Conservation (phyloP, 257 asterid genomes). For the Solanum chiquidenum region DNA sequence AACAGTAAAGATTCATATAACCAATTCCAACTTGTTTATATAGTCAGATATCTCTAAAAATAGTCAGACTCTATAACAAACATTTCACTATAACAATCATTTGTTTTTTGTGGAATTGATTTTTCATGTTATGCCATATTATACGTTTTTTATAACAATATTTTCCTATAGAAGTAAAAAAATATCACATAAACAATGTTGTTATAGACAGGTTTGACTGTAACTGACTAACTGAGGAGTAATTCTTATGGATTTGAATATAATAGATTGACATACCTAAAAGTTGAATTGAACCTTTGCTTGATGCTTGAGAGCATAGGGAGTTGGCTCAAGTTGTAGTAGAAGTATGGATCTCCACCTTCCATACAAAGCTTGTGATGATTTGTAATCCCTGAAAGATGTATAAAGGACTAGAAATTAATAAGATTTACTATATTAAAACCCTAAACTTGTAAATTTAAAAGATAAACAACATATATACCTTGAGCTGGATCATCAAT, state of each 20-base stretch:
- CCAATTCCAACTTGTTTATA: neutral
- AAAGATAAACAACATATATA: neutral
- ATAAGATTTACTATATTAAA: neutral
- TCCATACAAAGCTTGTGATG: constrained; percentile 30
- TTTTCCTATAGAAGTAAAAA: neutral
- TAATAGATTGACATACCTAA: constrained; percentile 25
- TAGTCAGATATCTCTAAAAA: neutral
- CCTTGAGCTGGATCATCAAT: constrained; percentile 54
- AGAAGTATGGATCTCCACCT: constrained; percentile 48
- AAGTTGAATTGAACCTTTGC: constrained; percentile 13
- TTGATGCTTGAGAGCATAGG: constrained; percentile 24
- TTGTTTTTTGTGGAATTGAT: neutral
- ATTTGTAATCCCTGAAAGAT: constrained; percentile 27
- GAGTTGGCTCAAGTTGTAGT: constrained; percentile 52
- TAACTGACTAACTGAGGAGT: neutral
- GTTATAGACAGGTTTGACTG: neutral
- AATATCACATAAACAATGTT: neutral
- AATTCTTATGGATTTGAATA: neutral
- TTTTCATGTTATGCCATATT: neutral
- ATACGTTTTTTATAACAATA: too few species aligned
- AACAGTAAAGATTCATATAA: neutral
- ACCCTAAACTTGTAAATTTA: constrained; percentile 12
- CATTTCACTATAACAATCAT: neutral
- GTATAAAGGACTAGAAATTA: neutral
- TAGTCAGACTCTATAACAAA: neutral